Evolutionary conservation across 352 stramenopile genomes (phyloP).

Genomic region (Phytopythium sindhum): DNA sequence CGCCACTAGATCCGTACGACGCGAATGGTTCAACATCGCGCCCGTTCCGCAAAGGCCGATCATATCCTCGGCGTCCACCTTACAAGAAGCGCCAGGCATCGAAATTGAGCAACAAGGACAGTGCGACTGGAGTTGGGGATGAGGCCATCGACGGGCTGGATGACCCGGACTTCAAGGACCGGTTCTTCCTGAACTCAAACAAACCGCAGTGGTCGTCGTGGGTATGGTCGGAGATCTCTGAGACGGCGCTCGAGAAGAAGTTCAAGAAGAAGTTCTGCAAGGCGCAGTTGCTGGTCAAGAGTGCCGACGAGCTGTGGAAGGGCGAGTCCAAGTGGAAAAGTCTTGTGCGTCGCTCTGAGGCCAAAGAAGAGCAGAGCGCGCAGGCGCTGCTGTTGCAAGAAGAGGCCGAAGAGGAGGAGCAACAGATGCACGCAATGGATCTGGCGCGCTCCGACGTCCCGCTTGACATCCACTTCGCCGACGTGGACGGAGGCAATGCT

Average conservation of each 20-base stretch:
- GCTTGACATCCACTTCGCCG: constrained; percentile 39
- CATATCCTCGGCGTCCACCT: constrained; percentile 41
- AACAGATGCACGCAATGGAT: constrained; percentile 46
- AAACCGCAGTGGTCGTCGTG: constrained; percentile 65
- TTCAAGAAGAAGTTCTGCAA: constrained; percentile 67
- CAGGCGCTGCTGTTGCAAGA: constrained; percentile 68
- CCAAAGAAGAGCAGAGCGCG: constrained; percentile 51
- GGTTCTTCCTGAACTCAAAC: constrained; percentile 50
- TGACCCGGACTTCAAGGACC: constrained; percentile 59
- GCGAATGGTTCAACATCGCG: constrained; percentile 53
- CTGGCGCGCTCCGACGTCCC: constrained; percentile 28
- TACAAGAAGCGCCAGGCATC: constrained; percentile 30
- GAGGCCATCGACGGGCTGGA: constrained; percentile 50
- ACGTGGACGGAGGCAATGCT: constrained; percentile 15
- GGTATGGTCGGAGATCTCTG: constrained; percentile 60
- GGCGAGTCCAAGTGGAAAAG: constrained; percentile 67
- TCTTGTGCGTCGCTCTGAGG: constrained; percentile 42
- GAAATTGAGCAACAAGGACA: constrained; percentile 34
- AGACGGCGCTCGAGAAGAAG: constrained; percentile 49
- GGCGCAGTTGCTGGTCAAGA: constrained; percentile 44
- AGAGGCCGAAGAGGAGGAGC: constrained; percentile 59
- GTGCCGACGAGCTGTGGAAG: constrained; percentile 51
- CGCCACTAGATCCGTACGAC: constrained; percentile 73
- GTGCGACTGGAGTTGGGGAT: constrained; percentile 24
- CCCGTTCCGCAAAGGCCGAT: constrained; percentile 74